Percentiles rank a stretch among this genome's conserved stretches.
phyloP scores from a whole-genome alignment of 2,329 filamentous ascomycete genomes.

The Exophiala oligosperma region DNA sequence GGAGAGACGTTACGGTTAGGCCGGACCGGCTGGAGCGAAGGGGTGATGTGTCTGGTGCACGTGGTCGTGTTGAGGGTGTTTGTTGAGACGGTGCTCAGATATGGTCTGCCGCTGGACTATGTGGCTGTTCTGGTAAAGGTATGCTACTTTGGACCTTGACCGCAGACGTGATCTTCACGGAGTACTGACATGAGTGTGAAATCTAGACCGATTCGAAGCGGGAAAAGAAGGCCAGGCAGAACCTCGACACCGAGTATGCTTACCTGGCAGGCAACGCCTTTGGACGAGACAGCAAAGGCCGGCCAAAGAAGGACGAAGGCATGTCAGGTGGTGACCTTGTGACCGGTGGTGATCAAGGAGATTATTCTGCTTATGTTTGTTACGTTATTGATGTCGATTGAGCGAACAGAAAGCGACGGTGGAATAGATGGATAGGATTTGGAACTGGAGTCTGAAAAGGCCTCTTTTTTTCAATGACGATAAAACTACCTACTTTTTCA shows the following conservation, averaged over 20 bases:
- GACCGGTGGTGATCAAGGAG: conserved; percentile 67
- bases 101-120: conserved; percentile 88
- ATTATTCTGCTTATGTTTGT: conserved; percentile 96
- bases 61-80: conserved; percentile 89
- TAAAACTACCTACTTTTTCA: no score
- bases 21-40: conserved; percentile 92
- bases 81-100: conserved; percentile 95
- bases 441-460: no score
- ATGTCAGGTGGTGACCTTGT: conserved; percentile 67
- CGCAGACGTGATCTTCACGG: not conserved
- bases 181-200: conserved; percentile 7
- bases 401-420: not conserved
- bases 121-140: conserved; percentile 84
- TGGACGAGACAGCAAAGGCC: conserved; percentile 88
- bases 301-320: conserved; percentile 86
- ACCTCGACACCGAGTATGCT: conserved; percentile 80
- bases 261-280: conserved; percentile 95
- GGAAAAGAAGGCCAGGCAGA: conserved; percentile 73
- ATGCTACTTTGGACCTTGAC: conserved; percentile 41
- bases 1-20: conserved; percentile 85
- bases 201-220: conserved; percentile 77
- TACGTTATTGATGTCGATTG: conserved; percentile 81
- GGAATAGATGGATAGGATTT: no score
- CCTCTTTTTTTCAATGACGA: no score
- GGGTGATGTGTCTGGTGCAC: conserved; percentile 94